Evolutionary conservation across 140 eudicot species (phyloP).

Genomic region (Flaveria floridana): DNA sequence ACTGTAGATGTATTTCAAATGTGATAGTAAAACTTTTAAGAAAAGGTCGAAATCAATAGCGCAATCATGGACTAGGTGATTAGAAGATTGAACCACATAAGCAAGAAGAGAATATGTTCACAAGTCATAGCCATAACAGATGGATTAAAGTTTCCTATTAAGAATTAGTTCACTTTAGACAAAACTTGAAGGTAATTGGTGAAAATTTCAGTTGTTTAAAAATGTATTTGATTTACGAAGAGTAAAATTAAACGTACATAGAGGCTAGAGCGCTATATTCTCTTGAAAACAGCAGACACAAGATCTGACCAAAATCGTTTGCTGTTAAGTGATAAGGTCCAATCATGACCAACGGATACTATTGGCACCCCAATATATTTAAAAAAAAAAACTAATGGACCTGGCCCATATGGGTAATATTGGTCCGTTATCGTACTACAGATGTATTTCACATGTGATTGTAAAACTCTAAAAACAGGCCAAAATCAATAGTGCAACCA

Average conservation of each 20-base stretch:
- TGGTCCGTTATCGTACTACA: background rate
- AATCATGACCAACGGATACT: background rate
- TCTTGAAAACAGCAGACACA: background rate
- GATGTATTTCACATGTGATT: background rate
- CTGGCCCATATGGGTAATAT: background rate
- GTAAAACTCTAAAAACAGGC: background rate
- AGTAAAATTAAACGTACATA: too few species aligned
- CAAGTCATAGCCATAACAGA: background rate
- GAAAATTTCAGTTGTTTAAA: too few species aligned
- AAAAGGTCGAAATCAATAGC: background rate
- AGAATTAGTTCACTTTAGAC: too few species aligned
- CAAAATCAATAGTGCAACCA: background rate
- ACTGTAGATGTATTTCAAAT: background rate
- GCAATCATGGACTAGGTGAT: background rate
- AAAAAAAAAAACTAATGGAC: background rate
- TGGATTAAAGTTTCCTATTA: background rate
- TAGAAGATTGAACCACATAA: conserved; percentile 2
- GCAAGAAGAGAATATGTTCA: conserved; percentile 19
- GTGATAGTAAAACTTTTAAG: background rate
- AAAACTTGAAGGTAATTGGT: too few species aligned
- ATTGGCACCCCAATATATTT: background rate
- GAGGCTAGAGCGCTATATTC: background rate
- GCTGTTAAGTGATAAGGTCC: background rate
- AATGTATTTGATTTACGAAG: too few species aligned
- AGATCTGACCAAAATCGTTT: conserved; percentile 1